Percentiles rank a stretch among this genome's conserved stretches.
Conservation (phyloP, 352 stramenopile genomes). For the Phytophthora uliginosa region DNA sequence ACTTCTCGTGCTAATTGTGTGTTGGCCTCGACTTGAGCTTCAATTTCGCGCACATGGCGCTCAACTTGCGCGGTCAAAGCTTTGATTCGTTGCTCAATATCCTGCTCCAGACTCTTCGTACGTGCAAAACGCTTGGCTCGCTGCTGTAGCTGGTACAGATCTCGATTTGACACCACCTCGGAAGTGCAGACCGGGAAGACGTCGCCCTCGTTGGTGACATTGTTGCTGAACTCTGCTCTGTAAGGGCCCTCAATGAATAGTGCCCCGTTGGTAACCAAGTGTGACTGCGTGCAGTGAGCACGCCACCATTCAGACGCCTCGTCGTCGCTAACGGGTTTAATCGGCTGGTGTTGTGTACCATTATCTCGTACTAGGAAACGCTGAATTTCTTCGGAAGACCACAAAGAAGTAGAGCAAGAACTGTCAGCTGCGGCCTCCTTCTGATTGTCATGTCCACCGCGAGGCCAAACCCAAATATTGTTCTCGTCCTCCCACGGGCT, state of each 20-base stretch:
- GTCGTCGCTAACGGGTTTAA: slow-evolving; percentile 32
- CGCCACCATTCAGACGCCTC: slow-evolving; percentile 69
- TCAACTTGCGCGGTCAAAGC: slow-evolving; percentile 34
- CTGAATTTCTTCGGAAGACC: slow-evolving; percentile 44
- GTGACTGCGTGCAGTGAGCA: slow-evolving; percentile 64
- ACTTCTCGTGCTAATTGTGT: slow-evolving; percentile 59
- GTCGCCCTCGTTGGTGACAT: slow-evolving; percentile 30
- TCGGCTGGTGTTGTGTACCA: background rate
- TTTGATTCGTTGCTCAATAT: slow-evolving; percentile 33
- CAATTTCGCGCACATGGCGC: slow-evolving; percentile 60
- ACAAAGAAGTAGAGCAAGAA: background rate
- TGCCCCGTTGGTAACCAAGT: slow-evolving; percentile 33
- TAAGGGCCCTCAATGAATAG: slow-evolving; percentile 18
- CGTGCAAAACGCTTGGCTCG: slow-evolving; percentile 18
- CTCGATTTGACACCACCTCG: slow-evolving; percentile 58
- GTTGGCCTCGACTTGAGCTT: slow-evolving; percentile 66
- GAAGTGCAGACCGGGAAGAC: slow-evolving; percentile 48
- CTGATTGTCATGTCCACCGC: slow-evolving; percentile 12
- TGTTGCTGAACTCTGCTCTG: slow-evolving; percentile 32
- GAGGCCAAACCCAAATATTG: slow-evolving; percentile 62
- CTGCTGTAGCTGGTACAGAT: slow-evolving; percentile 53
- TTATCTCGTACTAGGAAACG: slow-evolving; percentile 43
- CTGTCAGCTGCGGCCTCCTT: slow-evolving; percentile 3
- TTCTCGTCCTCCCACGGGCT: slow-evolving; percentile 63
- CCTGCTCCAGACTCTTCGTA: slow-evolving; percentile 24